These are phyloP conservation scores for Phaseolus coccineus DNA, from an alignment of 331 rosid genomes.

Conservation along the genomic window DNA sequence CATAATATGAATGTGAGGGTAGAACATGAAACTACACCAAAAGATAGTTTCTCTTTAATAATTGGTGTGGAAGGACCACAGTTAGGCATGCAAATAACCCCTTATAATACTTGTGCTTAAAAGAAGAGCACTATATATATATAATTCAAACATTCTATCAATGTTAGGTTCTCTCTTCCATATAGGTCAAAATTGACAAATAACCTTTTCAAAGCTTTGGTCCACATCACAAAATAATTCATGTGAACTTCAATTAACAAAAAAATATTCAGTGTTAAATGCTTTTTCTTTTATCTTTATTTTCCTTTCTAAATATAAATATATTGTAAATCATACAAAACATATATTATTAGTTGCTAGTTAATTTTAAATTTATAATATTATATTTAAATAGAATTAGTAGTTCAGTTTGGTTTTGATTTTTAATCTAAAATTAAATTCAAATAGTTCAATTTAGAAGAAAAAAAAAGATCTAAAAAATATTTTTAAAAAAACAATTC, in stretches of 20 bases:
- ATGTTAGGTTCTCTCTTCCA: conserved; percentile 37
- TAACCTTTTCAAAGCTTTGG: conserved; percentile 42
- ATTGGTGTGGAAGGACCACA: conserved; percentile 46
- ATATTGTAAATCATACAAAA: too few relatives aligned
- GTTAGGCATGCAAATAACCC: conserved; percentile 18
- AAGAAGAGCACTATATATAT: conserved; percentile 30
- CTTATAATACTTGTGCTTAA: conserved; percentile 18
- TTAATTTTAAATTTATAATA: too few relatives aligned
- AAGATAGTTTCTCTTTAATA: conserved; percentile 30
- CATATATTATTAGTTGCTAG: too few relatives aligned
- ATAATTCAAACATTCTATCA: conserved; percentile 32
- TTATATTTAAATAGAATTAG: too few relatives aligned
- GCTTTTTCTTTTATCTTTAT: not conserved
- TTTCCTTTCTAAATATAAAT: too few relatives aligned
- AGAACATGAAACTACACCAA: conserved; percentile 21
- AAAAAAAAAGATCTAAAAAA: too few relatives aligned
- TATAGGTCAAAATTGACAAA: conserved; percentile 43
- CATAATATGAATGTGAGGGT: not conserved
- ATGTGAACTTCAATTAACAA: too few relatives aligned
- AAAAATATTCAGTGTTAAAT: too few relatives aligned
- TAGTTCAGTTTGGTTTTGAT: too few relatives aligned
- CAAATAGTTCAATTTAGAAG: too few relatives aligned
- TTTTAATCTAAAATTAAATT: too few relatives aligned
- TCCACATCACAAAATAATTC: conserved; percentile 42
- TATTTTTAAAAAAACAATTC: too few relatives aligned